phyloP scores from a whole-genome alignment of 306 rosid species.

The Casuarina glauca region DNA sequence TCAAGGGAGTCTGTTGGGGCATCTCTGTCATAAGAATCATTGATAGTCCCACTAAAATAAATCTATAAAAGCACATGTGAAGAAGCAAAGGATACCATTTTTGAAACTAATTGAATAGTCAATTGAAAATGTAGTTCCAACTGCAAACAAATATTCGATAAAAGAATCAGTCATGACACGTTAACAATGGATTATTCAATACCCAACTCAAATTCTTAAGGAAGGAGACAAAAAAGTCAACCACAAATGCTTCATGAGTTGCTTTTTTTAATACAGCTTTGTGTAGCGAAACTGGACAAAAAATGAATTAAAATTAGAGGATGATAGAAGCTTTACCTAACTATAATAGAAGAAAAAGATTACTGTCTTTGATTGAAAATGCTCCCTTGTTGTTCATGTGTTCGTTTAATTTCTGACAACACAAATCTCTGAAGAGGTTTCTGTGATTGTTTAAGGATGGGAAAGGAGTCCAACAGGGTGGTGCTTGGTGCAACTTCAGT shows the following conservation, averaged over 20 bases:
- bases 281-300: neutral
- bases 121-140: neutral
- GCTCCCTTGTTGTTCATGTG: neutral
- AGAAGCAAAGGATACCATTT: neutral
- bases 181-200: neutral
- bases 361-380: neutral
- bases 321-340: neutral
- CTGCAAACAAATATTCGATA: neutral
- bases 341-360: no score
- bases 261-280: neutral
- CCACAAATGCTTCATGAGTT: neutral
- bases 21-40: neutral
- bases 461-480: conserved; percentile 7
- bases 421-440: neutral
- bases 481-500: conserved; percentile 19
- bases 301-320: neutral
- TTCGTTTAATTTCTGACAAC: neutral
- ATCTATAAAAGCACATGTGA: neutral
- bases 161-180: no score
- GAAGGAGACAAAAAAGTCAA: no score
- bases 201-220: neutral
- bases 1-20: neutral
- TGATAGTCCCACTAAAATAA: no score
- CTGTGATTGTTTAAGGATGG: conserved; percentile 12
- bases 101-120: neutral